Evolutionary conservation across 257 asterid genomes (phyloP), one percentile per base, ranked within the genome.

Genomic region (Ocimum tenuiflorum): DNA sequence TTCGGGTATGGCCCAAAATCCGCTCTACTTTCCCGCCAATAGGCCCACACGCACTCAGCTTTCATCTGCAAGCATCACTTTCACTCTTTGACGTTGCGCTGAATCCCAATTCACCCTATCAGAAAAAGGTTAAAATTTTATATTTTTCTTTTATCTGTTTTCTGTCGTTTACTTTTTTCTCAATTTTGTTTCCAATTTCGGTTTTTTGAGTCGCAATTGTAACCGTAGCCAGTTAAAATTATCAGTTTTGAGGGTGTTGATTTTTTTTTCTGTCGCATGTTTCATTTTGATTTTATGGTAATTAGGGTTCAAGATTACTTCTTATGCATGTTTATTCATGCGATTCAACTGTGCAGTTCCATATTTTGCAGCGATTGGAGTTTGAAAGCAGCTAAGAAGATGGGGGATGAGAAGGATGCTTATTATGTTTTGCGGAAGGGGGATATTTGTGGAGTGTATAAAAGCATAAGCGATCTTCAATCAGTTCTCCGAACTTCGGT

Each of bases 391-490:
- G 63, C 55, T 20, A 54, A 41, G 68, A 59, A 45, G 31, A 87
- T 89, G 97, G 97, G 83, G 41, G 99, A 89, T 64, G 99, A 89
- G 56, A 87, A 79, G 70, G 95, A 92, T 54, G 94, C 87, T 4
- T 92, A 85, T 73, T 92, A 89, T 73, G 96, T 92, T 31, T 96
- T 89, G 17, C 79, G 85, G 18, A 92, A 83, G 73, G 94, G 96
- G n/a, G 85, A 78, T 52, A 67, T 73, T 52, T 76, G 75, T 75
- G 97, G 96, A 54, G 86, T 92, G 12, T 92, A 92, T 81, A 92
- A 79, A 80, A 92, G 95, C 84, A 78, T 87, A 7, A 82, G 82
- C 65, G 99, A 92, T 83, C 90, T 87, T 76, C 96, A 91, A 71
- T 80, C 91, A 23, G 75, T 85, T 39, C 86, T 87, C 56, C 82